Base-by-base conservation (phyloP, 2,329 filamentous ascomycete genomes). In the Fusarium brachygibbosum region DNA sequence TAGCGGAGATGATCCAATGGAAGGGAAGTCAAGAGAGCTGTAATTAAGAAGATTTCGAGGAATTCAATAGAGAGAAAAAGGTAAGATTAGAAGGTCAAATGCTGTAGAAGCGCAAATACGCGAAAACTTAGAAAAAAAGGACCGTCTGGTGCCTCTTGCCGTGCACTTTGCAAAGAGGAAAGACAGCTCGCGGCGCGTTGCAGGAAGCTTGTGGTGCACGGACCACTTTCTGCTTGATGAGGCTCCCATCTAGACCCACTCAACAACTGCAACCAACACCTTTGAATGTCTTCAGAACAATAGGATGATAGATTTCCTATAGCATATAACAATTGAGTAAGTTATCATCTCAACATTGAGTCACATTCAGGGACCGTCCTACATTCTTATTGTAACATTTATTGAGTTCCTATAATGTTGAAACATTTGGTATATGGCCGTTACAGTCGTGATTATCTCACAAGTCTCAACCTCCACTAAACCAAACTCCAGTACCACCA, bases 181-280 rank as follows among this genome's bases (percentile, higher is more conserved):
- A 70, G 48, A 58, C 56, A 70, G 64, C 68, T 70, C 68, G 68
- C 64, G 68, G 68, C 68, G 68, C 68, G 68, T 70, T 68, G 34
- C 64, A 71, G 48, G 44, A 70, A 70, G 64, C 64, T 59, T 59
- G 40, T 41, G 11, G 60, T 62, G 68, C 68, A 70, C 68, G 68
- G 68, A 32, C 68, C 68, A 54, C 46, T 14, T 29, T 31, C 32
- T 35, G 23, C 38, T 31, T 49, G 21, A 48, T 62, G 58, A 59
- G 67, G 52, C 61, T 69, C 50, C 13, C 21, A 32, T 29, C 17
- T 10, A 21, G 49, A 29, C 50, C 48, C 48, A 51, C 48, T 29
- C 31, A 49, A 19, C 32, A n/a, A 50, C 42, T 45, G 23, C 21
- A 45, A 45, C 41, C 28, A 45, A 31, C 46, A 37, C 3, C 32